These are phyloP conservation scores for Scorias spongiosa DNA, from an alignment of 2,329 filamentous ascomycete genomes.

Conservation along the genomic window DNA sequence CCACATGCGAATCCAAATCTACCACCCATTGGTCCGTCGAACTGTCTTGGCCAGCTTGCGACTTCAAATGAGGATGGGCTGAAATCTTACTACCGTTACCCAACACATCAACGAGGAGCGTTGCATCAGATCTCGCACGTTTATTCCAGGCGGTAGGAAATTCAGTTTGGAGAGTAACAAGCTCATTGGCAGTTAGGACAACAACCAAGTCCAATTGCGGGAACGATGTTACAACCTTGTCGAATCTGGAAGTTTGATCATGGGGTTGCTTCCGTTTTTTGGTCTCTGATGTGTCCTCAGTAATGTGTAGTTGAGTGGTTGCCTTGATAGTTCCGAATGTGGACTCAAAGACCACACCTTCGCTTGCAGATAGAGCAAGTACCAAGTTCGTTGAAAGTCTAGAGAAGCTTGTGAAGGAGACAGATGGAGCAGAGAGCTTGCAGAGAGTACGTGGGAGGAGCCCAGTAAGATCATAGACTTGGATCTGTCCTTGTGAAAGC, in stretches of 20 bases:
- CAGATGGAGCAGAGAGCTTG: conserved; percentile 27
- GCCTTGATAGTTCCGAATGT: conserved; percentile 43
- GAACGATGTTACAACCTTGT: conserved; percentile 36
- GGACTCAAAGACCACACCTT: conserved; percentile 52
- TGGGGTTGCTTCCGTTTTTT: conserved; percentile 6
- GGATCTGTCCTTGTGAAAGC: conserved; percentile 38
- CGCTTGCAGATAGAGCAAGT: conserved; percentile 42
- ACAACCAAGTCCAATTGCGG: conserved; percentile 51
- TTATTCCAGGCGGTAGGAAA: conserved; percentile 19
- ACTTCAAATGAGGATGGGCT: neutral
- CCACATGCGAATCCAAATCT: neutral
- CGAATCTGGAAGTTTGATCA: conserved; percentile 3
- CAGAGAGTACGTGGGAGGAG: conserved; percentile 46
- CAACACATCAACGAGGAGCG: conserved; percentile 58
- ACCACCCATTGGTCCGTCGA: neutral
- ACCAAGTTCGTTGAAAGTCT: conserved; percentile 52
- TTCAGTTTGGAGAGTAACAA: conserved; percentile 49
- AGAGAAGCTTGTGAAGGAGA: conserved; percentile 45
- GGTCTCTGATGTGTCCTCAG: neutral
- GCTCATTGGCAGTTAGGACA: conserved; percentile 45
- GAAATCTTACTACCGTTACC: conserved; percentile 40
- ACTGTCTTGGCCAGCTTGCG: neutral
- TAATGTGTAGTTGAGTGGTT: conserved; percentile 11
- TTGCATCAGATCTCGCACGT: conserved; percentile 25
- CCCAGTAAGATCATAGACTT: conserved; percentile 48